Conservation (phyloP, 805 yeast species). For the Candida multigemmis region DNA sequence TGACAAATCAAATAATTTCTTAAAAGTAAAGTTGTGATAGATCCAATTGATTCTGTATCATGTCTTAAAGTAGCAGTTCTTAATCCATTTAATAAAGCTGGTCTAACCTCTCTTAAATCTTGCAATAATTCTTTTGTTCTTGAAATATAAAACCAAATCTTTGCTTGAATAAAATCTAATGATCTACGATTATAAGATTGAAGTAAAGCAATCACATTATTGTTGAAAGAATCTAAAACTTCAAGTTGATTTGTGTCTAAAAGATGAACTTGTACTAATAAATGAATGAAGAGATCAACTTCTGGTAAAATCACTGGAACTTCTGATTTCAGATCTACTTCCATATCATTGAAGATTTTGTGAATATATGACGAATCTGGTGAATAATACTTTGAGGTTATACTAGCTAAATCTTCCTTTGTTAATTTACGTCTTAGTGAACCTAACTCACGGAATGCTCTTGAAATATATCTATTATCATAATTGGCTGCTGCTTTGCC, state of each 20-base stretch:
- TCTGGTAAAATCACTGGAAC: conserved; percentile 55
- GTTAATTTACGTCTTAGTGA: conserved; percentile 59
- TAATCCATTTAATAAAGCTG: conserved; percentile 61
- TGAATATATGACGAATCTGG: conserved; percentile 16
- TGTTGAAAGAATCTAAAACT: conserved; percentile 46
- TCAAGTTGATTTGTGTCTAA: conserved; percentile 50
- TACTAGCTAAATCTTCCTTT: conserved; percentile 32
- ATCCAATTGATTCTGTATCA: conserved; percentile 86
- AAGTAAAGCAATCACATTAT: conserved; percentile 42
- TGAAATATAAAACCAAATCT: conserved; percentile 85
- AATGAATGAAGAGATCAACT: conserved; percentile 67
- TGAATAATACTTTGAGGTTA: conserved; percentile 52
- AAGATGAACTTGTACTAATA: conserved; percentile 68
- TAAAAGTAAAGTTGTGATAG: conserved; percentile 74
- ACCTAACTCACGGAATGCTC: conserved; percentile 77
- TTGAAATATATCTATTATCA: conserved; percentile 83
- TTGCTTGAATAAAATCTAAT: conserved; percentile 78
- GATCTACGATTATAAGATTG: conserved; percentile 69
- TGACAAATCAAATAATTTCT: conserved; percentile 72
- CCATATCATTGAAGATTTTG: conserved; percentile 5
- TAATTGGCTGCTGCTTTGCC: conserved; percentile 58
- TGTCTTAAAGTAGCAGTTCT: conserved; percentile 88
- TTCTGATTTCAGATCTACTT: conserved; percentile 5
- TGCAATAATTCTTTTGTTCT: conserved; percentile 62
- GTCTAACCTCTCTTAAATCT: conserved; percentile 51